Evolutionary conservation across 164 flowering plant species (phyloP), one percentile per base, ranked within the genome.

Genomic region (Nymphaea colorata): DNA sequence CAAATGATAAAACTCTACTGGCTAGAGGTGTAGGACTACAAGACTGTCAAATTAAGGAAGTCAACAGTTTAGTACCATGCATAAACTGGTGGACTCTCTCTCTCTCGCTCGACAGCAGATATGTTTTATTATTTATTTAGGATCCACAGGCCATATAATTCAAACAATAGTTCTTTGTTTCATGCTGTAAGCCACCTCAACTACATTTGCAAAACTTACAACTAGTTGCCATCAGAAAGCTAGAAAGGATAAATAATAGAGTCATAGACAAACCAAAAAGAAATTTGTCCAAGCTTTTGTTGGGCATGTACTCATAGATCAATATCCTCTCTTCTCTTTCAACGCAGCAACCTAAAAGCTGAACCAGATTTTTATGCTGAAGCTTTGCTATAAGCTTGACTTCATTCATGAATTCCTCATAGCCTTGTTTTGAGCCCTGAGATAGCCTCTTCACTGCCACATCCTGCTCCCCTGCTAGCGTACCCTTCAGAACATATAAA

Each of bases 401-500:
- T 74, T 88, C 96, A 71, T 81, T 90, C 73, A 79, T 83, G 69
- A 91, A 88, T 70, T 91, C 97, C 15, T 82, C 85, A 11, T 75
- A 8, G 7, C 97, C 97, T 78, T 91, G 97, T 6, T 86, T 86
- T 2, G 97, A 91, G 60, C 14, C 69, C 60, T 77, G 79, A 16
- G 93, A 84, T n/a, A 91, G 86, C 72, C 88, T 85, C 81, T 91
- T 89, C 0, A 87, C 85, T 6, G 97, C 95, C 16, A 91, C 69
- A 72, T 81, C 82, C 70, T 77, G 71, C 68, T 87, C 91, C 3
- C 74, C 72, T 6, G 81, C 79, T 42, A 87, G 70, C 59, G 4
- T 72, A 14, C 92, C 94, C 94, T 88, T 25, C 36, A 25, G 36
- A 25, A 25, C 36, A 25, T 25, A 25, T 25, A 73, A 16, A 59